These are phyloP conservation scores for Pestalotiopsis sp. DNA, from an alignment of 2,329 filamentous ascomycete genomes.

Conservation along the genomic window DNA sequence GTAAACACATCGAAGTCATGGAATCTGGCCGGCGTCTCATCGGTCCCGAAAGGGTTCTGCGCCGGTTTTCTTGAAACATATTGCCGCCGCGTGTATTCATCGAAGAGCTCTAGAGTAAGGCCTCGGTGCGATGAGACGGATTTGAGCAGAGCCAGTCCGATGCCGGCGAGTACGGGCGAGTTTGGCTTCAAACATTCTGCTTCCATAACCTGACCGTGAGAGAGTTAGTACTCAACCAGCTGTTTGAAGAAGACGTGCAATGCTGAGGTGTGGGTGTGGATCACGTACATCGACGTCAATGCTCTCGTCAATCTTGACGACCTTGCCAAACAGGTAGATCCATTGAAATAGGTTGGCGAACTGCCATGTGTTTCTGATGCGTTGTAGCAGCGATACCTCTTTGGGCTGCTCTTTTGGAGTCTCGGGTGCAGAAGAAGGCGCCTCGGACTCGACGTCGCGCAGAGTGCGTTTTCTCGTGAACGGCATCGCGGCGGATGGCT, in stretches of 20 bases:
- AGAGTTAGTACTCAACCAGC: not conserved
- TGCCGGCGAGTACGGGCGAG: conserved; percentile 74
- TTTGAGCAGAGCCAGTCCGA: conserved; percentile 87
- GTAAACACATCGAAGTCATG: conserved; percentile 79
- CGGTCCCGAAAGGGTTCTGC: conserved; percentile 82
- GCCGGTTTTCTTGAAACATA: conserved; percentile 79
- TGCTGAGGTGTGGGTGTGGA: conserved; percentile 1
- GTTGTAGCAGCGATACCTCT: conserved; percentile 54
- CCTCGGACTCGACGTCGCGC: conserved; percentile 41
- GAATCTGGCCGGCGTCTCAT: conserved; percentile 74
- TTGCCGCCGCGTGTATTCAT: conserved; percentile 89
- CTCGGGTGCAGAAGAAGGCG: conserved; percentile 19
- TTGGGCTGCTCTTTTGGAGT: conserved; percentile 18
- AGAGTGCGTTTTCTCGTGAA: conserved; percentile 50
- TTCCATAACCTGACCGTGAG: conserved; percentile 72
- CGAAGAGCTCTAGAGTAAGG: conserved; percentile 82
- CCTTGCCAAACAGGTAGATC: conserved; percentile 86
- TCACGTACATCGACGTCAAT: conserved; percentile 82
- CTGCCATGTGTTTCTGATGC: conserved; percentile 89
- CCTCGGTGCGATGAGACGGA: conserved; percentile 92
- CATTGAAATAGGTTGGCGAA: conserved; percentile 94
- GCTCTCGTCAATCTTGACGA: conserved; percentile 85
- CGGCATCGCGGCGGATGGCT: conserved; percentile 34
- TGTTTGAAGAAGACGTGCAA: not conserved
- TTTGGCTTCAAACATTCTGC: conserved; percentile 81